Conservation (phyloP, 768 basidiomycete species). For the Dendrothele bispora region DNA sequence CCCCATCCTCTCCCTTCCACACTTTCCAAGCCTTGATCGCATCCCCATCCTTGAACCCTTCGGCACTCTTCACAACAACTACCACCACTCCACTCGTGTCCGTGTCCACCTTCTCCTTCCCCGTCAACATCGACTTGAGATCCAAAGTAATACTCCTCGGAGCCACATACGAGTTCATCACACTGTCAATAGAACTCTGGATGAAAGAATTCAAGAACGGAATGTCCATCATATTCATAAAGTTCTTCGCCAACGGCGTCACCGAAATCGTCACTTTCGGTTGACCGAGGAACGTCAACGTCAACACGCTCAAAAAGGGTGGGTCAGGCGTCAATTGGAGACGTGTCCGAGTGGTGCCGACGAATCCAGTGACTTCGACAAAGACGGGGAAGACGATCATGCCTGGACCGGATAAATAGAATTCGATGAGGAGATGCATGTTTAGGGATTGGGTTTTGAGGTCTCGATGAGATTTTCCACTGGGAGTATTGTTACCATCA, state of each 20-base stretch:
- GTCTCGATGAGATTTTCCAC: constrained; percentile 29
- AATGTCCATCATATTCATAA: constrained; percentile 80
- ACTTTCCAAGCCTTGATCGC: constrained; percentile 29
- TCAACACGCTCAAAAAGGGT: constrained; percentile 52
- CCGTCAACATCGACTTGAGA: constrained; percentile 60
- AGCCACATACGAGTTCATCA: constrained; percentile 61
- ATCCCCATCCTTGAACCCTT: constrained; percentile 45
- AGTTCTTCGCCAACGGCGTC: constrained; percentile 57
- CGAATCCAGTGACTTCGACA: constrained; percentile 64
- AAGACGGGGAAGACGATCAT: constrained; percentile 37
- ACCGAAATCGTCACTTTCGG: constrained; percentile 66
- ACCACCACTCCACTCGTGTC: constrained; percentile 64
- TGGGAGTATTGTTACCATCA: too few relatives aligned
- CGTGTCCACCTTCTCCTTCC: constrained; percentile 63
- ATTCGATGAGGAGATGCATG: constrained; percentile 67
- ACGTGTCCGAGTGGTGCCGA: constrained; percentile 61
- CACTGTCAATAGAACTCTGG: constrained; percentile 64
- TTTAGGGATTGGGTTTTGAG: constrained; percentile 50
- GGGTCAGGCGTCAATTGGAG: constrained; percentile 75
- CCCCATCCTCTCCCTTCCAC: constrained; percentile 26
- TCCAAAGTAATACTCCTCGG: constrained; percentile 73
- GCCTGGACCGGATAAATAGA: constrained; percentile 50
- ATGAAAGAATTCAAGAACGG: constrained; percentile 71
- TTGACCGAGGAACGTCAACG: constrained; percentile 67
- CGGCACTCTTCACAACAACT: constrained; percentile 63